Conservation (phyloP, 202 grass and related monocot genomes). For the Bolboschoenoplectus hybrid region DNA sequence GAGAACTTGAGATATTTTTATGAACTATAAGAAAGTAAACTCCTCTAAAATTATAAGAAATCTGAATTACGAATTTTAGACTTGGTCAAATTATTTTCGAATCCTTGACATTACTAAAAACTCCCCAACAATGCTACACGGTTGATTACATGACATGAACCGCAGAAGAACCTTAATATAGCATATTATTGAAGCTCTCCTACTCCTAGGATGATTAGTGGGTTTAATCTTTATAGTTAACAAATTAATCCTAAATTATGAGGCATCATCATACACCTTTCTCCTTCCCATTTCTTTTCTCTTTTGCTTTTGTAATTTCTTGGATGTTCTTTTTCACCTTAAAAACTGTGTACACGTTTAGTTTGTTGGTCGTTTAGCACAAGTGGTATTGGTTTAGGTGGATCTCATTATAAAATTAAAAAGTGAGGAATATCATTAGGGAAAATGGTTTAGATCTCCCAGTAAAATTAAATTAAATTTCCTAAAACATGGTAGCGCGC, state of each 20-base stretch:
- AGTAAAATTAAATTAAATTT: no score
- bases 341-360: slow-evolving; percentile 10
- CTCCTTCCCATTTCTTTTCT: neutral
- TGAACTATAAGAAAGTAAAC: no score
- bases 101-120: neutral
- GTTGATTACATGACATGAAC: neutral
- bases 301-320: neutral
- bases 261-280: neutral
- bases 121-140: neutral
- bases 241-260: neutral
- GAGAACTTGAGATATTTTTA: no score
- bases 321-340: slow-evolving; percentile 13
- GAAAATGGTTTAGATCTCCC: neutral
- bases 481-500: neutral
- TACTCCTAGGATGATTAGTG: neutral
- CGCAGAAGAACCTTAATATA: neutral
- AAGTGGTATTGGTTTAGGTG: neutral
- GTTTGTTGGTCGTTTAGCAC: neutral
- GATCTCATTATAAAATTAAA: neutral
- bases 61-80: no score
- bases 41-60: no score
- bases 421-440: neutral
- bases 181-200: neutral
- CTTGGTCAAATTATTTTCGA: no score
- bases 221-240: neutral